phyloP scores from a whole-genome alignment of 1,139 yeast genomes.

The Debaryomyces sp. region DNA sequence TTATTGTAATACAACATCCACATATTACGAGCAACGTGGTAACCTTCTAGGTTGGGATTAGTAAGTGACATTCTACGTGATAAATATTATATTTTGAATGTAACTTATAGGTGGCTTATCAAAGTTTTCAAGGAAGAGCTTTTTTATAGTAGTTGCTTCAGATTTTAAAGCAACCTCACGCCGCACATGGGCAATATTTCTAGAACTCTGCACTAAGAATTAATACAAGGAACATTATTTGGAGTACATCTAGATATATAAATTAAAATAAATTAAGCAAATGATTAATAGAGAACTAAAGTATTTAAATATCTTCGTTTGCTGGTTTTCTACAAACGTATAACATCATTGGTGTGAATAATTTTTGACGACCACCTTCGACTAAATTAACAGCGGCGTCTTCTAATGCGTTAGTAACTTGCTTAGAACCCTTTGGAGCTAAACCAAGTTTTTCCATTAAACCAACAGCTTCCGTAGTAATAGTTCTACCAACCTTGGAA shows the following conservation, averaged over 20 bases:
- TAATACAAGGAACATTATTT: background rate
- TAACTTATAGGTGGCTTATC: background rate
- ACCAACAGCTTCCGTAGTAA: conserved; percentile 82
- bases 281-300: conserved; percentile 2
- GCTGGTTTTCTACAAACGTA: conserved; percentile 82
- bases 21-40: conserved; percentile 43
- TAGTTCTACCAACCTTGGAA: conserved; percentile 77
- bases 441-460: conserved; percentile 79
- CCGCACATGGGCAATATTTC: background rate
- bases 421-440: conserved; percentile 92
- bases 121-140: background rate
- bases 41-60: conserved; percentile 56
- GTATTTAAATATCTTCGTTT: conserved; percentile 13
- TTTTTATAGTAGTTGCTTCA: background rate
- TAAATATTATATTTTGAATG: background rate
- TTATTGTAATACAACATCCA: conserved; percentile 54
- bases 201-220: background rate
- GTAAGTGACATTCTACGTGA: conserved; percentile 24
- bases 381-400: conserved; percentile 97
- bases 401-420: conserved; percentile 91
- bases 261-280: background rate
- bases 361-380: conserved; percentile 84
- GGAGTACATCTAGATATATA: background rate
- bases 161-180: background rate
- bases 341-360: conserved; percentile 97